Evolutionary conservation across 2,329 filamentous ascomycete genomes (phyloP), one percentile per base, ranked within the genome.

Genomic region (Aspergillus sp.): DNA sequence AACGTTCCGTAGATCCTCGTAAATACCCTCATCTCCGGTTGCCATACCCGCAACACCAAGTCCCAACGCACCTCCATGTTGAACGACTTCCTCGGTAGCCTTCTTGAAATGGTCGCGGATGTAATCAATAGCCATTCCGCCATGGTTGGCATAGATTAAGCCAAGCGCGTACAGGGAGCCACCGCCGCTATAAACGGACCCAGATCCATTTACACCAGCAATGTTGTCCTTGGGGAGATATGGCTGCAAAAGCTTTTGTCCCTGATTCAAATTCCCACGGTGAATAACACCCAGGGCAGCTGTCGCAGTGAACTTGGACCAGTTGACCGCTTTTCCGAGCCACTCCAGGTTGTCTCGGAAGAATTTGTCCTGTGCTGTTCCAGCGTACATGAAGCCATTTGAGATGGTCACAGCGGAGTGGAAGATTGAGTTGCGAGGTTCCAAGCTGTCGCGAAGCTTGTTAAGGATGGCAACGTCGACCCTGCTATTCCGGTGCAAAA

Each of bases 381-480:
- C 96, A 54, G 96, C 93, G 73, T 99, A 96, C 95, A 99, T 99
- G 74, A 99, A 98, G 11, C 93, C 95, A 69, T 98, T 98, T 70
- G 93, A 95, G 70, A 99, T 95, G 0, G 95, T 98, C 56, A 99
- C 91, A 4, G 93, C 92, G 1, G 92, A 96, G 76, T 99, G 95
- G 84, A 98, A 98, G 66, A 99, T 99, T 33, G 93, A 98, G 78
- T 96, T 98, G 53, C 96, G 87, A 37, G 93, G 92, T 72, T 99
- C 95, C 15, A 99, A 81, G 66, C 93, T 97, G 73, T 99, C 95
- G 51, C 93, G 90, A 45, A 99, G 88, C 79, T 96, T 97, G 83
- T 97, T 97, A 57, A 99, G 81, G 61, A 99, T 95, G 67, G 87
- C 90, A 63, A 92, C 84, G 70, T 99, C 95, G 40, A 92, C 93